Percentiles rank a stretch among this genome's conserved stretches.
phyloP scores from a whole-genome alignment of 129 eudicot genomes.

The Ambrosia trifida region DNA sequence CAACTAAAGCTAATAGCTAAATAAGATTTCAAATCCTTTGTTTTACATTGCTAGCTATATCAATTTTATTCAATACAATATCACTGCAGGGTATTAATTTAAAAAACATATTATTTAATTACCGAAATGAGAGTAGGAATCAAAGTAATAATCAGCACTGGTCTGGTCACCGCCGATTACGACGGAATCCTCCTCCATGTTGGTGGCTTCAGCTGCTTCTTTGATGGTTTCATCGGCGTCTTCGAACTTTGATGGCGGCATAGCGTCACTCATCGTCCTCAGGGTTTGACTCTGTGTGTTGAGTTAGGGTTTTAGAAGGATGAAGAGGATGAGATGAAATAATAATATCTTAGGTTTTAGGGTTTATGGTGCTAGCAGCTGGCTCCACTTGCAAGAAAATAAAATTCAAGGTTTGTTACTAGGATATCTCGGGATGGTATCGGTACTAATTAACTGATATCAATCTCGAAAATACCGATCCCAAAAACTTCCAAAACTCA shows the following conservation, averaged over 20 bases:
- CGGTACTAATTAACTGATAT: too few relatives aligned
- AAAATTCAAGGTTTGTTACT: too few relatives aligned
- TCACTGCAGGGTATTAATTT: too few relatives aligned
- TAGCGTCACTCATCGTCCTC: conserved; percentile 15
- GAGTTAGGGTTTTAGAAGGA: conserved; percentile 27
- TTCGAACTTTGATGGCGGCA: conserved; percentile 40
- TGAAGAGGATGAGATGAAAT: neutral
- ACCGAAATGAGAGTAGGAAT: conserved; percentile 98
- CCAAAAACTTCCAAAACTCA: too few relatives aligned
- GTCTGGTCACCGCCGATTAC: conserved; percentile 50
- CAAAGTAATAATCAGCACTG: conserved; percentile 97
- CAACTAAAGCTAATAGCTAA: too few relatives aligned
- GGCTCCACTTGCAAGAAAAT: too few relatives aligned
- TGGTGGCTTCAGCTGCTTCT: conserved; percentile 53
- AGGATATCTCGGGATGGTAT: too few relatives aligned
- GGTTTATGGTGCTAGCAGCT: conserved; percentile 20
- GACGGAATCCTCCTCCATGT: conserved; percentile 54
- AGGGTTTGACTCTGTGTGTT: conserved; percentile 10
- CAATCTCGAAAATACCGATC: too few relatives aligned
- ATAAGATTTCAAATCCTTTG: too few relatives aligned
- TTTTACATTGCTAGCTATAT: too few relatives aligned
- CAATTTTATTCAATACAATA: too few relatives aligned
- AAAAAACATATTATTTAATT: neutral
- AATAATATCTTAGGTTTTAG: conserved; percentile 18
- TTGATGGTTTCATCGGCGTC: conserved; percentile 47